Evolutionary conservation across 805 yeast genomes (phyloP), one percentile per base, ranked within the genome.

Genomic region (Blastobotrys americana): DNA sequence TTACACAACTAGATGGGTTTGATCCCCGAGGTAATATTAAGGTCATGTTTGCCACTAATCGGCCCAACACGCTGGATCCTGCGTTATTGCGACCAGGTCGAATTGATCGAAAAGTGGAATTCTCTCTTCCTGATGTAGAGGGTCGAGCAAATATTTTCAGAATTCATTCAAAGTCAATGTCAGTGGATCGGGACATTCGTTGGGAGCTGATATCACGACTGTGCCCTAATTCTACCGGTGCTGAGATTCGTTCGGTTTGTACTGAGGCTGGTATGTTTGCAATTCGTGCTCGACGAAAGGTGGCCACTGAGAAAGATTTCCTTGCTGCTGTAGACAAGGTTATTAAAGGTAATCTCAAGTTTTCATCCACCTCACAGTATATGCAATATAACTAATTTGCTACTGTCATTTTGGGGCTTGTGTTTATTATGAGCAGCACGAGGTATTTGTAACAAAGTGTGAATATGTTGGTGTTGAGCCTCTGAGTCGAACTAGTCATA

Each of bases 241-340:
- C 99, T 2, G 98, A 93, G 70, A 74, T 93, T 57, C 82, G 98
- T 63, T 90, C 97, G 4, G 98, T 93, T 15, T 93, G 98, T 67
- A 93, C 98, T 1, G 99, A 93, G 67, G 98, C 98, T 3, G 99
- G 99, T 58, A 93, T 93, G 98, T 93, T 89, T 73, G 98, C 99
- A 37, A 93, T 93, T 45, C 80, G 99, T 59, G 96, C 97, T 16
- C 80, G 99, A 68, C 78, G 98, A 71, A 93, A 93, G 72, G 96
- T 93, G 36, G 97, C 98, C 33, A 83, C 95, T 21, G 99, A 93
- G 65, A 93, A 93, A 73, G 99, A 93, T 66, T 93, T 93, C 74
- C 72, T 93, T 58, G 88, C 90, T 56, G 96, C 98, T 27, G 99
- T 93, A 38, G 98, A 93, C 59, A 93, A 93, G 73, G 99, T 93